Conservation (phyloP, 2,329 filamentous ascomycete genomes). For the Botrytis hyacinthi region DNA sequence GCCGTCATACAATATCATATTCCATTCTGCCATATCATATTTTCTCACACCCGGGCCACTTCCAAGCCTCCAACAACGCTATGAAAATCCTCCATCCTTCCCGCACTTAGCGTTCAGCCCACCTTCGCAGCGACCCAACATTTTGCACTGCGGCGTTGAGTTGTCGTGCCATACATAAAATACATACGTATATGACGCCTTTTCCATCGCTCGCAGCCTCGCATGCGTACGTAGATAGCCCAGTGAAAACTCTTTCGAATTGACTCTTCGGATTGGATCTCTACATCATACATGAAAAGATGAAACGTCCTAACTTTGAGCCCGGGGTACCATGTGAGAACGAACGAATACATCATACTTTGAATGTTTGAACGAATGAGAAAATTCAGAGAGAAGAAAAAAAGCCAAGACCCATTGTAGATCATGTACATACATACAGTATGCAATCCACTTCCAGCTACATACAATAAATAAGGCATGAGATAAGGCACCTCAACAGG, state of each 20-base stretch:
- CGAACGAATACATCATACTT: neutral
- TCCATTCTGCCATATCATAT: neutral
- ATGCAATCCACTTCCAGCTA: neutral
- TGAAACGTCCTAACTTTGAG: conserved; percentile 4
- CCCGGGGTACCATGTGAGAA: neutral
- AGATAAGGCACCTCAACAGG: conserved; percentile 2
- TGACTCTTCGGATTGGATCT: conserved; percentile 5
- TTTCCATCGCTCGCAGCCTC: conserved; percentile 1
- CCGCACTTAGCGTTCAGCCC: neutral
- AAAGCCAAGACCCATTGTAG: neutral
- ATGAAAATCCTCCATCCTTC: conserved; percentile 1
- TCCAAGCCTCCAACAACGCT: neutral
- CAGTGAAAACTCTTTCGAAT: conserved; percentile 8
- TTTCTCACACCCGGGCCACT: neutral
- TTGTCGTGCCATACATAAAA: conserved; percentile 12
- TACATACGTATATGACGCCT: conserved; percentile 9
- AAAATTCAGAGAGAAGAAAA: conserved; percentile 1
- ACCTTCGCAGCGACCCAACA: neutral
- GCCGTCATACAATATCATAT: neutral
- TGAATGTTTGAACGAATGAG: neutral
- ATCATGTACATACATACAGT: neutral
- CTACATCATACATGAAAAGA: conserved; percentile 11
- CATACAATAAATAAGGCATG: neutral
- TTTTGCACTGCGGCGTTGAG: conserved; percentile 12
- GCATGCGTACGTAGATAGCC: neutral